Percentiles rank a stretch among this genome's conserved stretches.
Conservation (phyloP, 768 basidiomycete species). For the Tylopilus plumbeoviolaceoides region DNA sequence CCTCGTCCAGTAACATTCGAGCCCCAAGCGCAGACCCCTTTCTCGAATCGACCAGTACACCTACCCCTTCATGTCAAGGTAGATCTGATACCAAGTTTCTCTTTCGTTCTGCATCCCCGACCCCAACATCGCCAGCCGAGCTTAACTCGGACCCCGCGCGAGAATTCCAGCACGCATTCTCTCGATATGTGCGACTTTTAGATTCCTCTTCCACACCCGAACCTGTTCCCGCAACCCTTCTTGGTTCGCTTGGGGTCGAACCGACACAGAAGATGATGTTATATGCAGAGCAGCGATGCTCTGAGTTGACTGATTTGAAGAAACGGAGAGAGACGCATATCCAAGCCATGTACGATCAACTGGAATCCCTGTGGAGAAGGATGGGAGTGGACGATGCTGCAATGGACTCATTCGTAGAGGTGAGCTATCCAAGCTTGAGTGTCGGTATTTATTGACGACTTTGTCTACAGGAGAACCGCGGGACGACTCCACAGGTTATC, state of each 20-base stretch:
- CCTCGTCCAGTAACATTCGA: constrained; percentile 29
- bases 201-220: constrained; percentile 36
- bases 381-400: constrained; percentile 75
- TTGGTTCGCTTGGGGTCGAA: constrained; percentile 51
- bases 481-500: constrained; percentile 74
- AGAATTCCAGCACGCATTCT: constrained; percentile 57
- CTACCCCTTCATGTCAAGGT: constrained; percentile 45
- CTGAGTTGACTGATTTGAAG: constrained; percentile 69
- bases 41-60: constrained; percentile 34
- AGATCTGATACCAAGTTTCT: constrained; percentile 34
- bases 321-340: constrained; percentile 75
- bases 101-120: constrained; percentile 27
- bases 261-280: constrained; percentile 71
- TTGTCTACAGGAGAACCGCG: constrained; percentile 47
- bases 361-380: constrained; percentile 87
- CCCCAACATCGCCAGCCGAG: constrained; percentile 10
- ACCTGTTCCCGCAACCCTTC: constrained; percentile 18
- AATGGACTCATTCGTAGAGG: constrained; percentile 92
- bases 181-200: constrained; percentile 56
- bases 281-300: constrained; percentile 60
- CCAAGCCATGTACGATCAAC: constrained; percentile 89
- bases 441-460: not conserved
- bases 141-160: constrained; percentile 11
- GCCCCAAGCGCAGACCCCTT: constrained; percentile 25
- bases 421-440: constrained; percentile 9